Evolutionary conservation across 176 grass and related monocot species (phyloP), one percentile per base, ranked within the genome.

Genomic region (Aegilops umbellulata): DNA sequence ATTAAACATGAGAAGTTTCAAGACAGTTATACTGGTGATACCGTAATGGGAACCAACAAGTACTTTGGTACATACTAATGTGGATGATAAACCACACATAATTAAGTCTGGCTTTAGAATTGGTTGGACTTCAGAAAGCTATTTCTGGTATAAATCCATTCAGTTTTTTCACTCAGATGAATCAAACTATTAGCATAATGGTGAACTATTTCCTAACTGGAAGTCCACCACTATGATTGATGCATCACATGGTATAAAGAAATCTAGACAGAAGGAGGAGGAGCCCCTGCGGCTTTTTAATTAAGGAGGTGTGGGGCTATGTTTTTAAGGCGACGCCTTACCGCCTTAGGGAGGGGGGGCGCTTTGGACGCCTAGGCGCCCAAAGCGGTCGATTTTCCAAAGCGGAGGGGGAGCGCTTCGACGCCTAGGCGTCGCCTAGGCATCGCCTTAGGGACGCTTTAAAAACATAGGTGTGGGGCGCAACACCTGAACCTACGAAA

Each of bases 1-100:
- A 83, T 29, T 87, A 17, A 74, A 86, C 53, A 68, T 35, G 9
- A 63, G 64, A 80, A 69, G 11, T 58, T 62, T 27, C 47, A 80
- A 78, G 5, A 71, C 41, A 83, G 87, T 49, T 10, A 30, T 78
- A 72, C 53, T 58, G 55, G 38, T 76, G 5, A 14, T 73, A 11
- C n/a, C 7, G 38, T 76, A 55, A 76, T 38, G 12, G 64, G 17
- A 69, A 27, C 20, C 32, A 75, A 22, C 10, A 22, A 34, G 24
- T 49, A 69, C 57, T 65, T 80, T 20, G 36, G 60, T 24, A 6
- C 38, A 23, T 81, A 57, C 63, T 85, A 47, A 20, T 27, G 44
- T 8, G 41, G 19, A 76, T 80, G 47, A 73, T 44, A 84, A 70
- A 84, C 15, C 26, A 8, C 14, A 65, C 61, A 62, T 55, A 62